These are phyloP conservation scores for Dissophora ornata DNA, from an alignment of 192 early-diverging fungal genomes.

Conservation along the genomic window DNA sequence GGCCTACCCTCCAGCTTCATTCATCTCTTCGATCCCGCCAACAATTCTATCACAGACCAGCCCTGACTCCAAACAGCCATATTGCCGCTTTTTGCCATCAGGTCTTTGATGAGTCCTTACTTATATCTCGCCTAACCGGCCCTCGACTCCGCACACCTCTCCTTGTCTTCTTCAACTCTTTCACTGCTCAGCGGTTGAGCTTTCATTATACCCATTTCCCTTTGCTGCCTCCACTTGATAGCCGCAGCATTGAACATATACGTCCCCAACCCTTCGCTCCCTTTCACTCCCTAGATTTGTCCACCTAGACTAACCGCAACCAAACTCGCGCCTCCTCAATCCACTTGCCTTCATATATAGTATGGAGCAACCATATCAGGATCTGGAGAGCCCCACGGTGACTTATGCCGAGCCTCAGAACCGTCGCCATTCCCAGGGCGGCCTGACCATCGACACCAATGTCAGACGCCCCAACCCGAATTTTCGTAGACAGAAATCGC, in stretches of 20 bases:
- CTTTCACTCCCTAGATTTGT: neutral
- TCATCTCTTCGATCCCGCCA: neutral
- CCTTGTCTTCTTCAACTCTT: neutral
- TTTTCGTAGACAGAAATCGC: conserved; percentile 69
- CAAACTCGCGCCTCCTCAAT: neutral
- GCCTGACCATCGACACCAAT: conserved; percentile 37
- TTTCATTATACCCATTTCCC: too few species aligned
- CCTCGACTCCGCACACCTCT: neutral
- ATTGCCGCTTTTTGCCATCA: neutral
- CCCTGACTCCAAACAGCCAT: neutral
- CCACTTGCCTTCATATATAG: conserved; percentile 11
- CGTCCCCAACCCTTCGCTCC: too few species aligned
- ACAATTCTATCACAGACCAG: conserved; percentile 17
- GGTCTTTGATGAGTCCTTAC: neutral
- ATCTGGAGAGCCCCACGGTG: conserved; percentile 33
- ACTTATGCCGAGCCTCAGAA: conserved; percentile 28
- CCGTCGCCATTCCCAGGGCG: conserved; percentile 41
- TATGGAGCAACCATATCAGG: conserved; percentile 44
- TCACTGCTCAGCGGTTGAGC: too few species aligned
- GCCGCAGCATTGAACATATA: too few species aligned
- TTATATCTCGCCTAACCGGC: neutral
- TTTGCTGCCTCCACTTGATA: too few species aligned
- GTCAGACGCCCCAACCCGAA: conserved; percentile 9
- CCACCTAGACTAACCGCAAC: neutral
- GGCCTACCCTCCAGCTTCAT: neutral